Evolutionary conservation across 768 basidiomycete species (phyloP).

Genomic region (Kwoniella bestiolae): DNA sequence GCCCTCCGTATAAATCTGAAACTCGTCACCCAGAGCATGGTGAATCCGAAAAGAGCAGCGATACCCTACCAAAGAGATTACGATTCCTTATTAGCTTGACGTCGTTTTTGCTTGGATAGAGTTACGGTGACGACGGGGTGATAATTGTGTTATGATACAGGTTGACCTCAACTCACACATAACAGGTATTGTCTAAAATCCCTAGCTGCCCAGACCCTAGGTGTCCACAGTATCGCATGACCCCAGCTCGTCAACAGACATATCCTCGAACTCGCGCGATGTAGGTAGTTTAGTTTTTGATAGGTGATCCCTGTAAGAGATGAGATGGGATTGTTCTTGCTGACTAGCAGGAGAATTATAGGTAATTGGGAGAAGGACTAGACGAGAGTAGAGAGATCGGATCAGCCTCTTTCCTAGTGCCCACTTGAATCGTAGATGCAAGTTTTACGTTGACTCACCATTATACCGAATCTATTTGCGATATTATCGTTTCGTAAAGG

Average conservation of each 20-base stretch:
- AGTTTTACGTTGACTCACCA: slow-evolving; percentile 32
- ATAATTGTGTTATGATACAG: no score
- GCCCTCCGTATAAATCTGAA: slow-evolving; percentile 44
- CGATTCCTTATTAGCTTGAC: not conserved
- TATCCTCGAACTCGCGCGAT: slow-evolving; percentile 51
- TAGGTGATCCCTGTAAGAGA: slow-evolving; percentile 65
- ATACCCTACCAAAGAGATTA: slow-evolving; percentile 24
- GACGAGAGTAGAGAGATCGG: not conserved
- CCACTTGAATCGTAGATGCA: no score
- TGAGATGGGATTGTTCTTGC: slow-evolving; percentile 67
- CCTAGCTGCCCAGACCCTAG: slow-evolving; percentile 19
- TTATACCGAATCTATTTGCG: slow-evolving; percentile 28
- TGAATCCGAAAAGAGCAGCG: slow-evolving; percentile 41
- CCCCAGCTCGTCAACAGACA: slow-evolving; percentile 46
- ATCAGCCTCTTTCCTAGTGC: no score
- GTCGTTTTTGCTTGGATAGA: not conserved
- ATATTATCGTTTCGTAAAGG: slow-evolving; percentile 18
- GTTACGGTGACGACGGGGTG: not conserved
- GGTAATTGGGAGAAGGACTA: slow-evolving; percentile 61
- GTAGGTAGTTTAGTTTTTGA: slow-evolving; percentile 61
- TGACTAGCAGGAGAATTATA: slow-evolving; percentile 65
- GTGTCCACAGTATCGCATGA: slow-evolving; percentile 38
- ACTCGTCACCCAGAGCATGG: slow-evolving; percentile 42
- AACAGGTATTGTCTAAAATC: slow-evolving; percentile 29
- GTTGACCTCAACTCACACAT: slow-evolving; percentile 41